These are phyloP conservation scores for Glycine tomentella DNA, from an alignment of 306 rosid species.

Conservation along the genomic window DNA sequence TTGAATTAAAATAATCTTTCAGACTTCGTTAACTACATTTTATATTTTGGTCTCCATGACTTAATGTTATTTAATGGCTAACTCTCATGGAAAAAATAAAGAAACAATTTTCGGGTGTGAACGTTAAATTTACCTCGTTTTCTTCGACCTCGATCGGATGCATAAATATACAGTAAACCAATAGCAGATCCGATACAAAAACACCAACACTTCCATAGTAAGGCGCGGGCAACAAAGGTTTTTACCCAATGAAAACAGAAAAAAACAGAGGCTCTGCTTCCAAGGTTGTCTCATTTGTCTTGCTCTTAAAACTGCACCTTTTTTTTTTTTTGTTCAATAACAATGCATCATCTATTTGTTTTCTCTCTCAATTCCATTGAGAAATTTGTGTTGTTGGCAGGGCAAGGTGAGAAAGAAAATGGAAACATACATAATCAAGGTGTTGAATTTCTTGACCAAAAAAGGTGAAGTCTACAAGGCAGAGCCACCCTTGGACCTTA, in stretches of 20 bases:
- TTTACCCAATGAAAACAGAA: constrained; percentile 34
- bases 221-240: neutral
- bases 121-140: constrained; percentile 24
- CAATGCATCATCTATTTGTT: neutral
- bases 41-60: constrained; percentile 13
- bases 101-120: neutral
- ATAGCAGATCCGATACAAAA: neutral
- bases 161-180: neutral
- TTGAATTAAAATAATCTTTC: constrained; percentile 12
- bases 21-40: constrained; percentile 2
- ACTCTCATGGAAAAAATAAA: neutral
- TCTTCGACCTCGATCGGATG: neutral
- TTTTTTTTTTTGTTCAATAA: neutral
- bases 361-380: neutral
- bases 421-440: constrained; percentile 52
- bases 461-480: constrained; percentile 59
- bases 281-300: constrained; percentile 9
- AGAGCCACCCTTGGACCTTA: constrained; percentile 66
- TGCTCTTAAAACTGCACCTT: neutral
- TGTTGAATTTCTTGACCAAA: constrained; percentile 59
- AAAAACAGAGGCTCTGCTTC: constrained; percentile 40
- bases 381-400: constrained; percentile 13
- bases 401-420: constrained; percentile 4
- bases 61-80: neutral
- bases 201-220: neutral